These are phyloP conservation scores for Teunomyces funiuensis DNA, from an alignment of 805 yeast species.

Conservation along the genomic window DNA sequence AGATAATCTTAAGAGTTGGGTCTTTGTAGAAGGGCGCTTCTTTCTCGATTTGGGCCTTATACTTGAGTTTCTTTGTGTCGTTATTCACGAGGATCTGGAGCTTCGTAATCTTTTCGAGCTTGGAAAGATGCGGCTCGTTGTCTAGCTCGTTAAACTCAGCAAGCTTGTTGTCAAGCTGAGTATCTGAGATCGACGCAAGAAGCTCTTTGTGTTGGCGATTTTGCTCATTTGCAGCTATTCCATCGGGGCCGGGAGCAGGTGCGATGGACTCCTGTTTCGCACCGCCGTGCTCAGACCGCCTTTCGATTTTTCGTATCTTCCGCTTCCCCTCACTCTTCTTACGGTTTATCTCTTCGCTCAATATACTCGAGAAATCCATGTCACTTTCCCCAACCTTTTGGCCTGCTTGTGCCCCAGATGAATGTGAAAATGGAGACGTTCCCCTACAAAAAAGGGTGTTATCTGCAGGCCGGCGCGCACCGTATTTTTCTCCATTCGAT, in stretches of 20 bases:
- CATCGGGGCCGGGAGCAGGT: neutral
- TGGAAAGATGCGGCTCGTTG: constrained; percentile 12
- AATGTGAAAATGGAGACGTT: neutral
- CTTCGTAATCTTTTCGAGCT: constrained; percentile 18
- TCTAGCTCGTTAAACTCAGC: constrained; percentile 16
- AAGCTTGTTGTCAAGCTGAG: constrained; percentile 22
- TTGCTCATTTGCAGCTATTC: neutral
- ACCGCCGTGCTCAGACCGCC: neutral
- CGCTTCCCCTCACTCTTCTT: constrained; percentile 30
- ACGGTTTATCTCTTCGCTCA: constrained; percentile 49
- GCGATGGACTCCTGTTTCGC: constrained; percentile 16
- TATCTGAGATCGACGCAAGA: constrained; percentile 19
- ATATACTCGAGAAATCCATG: constrained; percentile 51
- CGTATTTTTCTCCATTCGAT: too few relatives aligned
- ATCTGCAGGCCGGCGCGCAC: too few relatives aligned
- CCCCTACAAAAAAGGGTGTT: too few relatives aligned
- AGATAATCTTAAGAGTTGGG: constrained; percentile 9
- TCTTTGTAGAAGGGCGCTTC: constrained; percentile 19
- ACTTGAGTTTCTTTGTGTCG: constrained; percentile 19
- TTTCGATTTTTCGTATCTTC: constrained; percentile 7
- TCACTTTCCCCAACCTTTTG: neutral
- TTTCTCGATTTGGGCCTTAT: constrained; percentile 24
- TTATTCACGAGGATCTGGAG: constrained; percentile 17
- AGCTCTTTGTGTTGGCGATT: constrained; percentile 14
- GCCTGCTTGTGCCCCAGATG: neutral